Evolutionary conservation across 257 asterid species (phyloP).

Genomic region (Solanum chmielewskii): DNA sequence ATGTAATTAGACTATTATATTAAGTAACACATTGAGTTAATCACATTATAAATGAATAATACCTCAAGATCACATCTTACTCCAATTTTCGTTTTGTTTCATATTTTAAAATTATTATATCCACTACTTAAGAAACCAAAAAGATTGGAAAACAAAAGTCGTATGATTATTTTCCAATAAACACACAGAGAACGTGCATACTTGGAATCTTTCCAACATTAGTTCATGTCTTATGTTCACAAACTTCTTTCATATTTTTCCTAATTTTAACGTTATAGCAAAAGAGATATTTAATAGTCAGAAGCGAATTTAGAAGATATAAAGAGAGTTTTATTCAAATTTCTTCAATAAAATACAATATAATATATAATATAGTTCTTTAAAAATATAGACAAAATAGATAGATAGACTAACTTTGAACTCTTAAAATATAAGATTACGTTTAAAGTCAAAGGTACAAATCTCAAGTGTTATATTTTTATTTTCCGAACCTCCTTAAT

Average conservation of each 20-base stretch:
- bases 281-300: neutral
- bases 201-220: neutral
- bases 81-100: neutral
- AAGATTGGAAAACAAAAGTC: neutral
- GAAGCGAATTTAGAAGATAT: too few relatives aligned
- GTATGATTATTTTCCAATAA: neutral
- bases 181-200: neutral
- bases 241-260: neutral
- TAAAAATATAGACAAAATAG: too few relatives aligned
- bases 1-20: neutral
- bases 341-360: too few relatives aligned
- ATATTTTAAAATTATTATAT: neutral
- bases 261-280: too few relatives aligned
- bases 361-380: too few relatives aligned
- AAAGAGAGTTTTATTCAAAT: too few relatives aligned
- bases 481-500: too few relatives aligned
- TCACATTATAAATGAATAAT: neutral
- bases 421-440: too few relatives aligned
- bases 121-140: neutral
- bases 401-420: too few relatives aligned
- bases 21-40: neutral
- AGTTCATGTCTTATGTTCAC: neutral
- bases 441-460: neutral
- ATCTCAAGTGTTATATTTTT: too few relatives aligned
- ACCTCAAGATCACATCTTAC: neutral